phyloP scores from a whole-genome alignment of 2,329 filamentous ascomycete species.

The Hymenoscyphus infarciens region DNA sequence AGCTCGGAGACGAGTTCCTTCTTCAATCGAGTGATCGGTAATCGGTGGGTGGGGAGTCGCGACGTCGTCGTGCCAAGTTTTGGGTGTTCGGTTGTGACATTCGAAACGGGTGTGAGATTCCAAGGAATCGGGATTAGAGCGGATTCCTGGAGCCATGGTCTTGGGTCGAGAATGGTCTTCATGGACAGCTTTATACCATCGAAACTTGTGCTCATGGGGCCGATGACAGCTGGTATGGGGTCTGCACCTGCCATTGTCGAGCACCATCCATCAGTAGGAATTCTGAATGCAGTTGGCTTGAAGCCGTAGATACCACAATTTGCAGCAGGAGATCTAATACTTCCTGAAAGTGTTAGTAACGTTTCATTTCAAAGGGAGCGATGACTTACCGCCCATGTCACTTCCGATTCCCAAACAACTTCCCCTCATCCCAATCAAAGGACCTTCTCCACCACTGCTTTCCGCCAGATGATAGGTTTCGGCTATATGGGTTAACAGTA shows the following conservation, averaged over 20 bases:
- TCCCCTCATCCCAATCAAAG: conserved; percentile 50
- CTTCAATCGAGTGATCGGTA: conserved; percentile 23
- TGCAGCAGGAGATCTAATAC: conserved; percentile 40
- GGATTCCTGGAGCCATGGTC: conserved; percentile 50
- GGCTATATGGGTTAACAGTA: conserved; percentile 54
- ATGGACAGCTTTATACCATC: conserved; percentile 46
- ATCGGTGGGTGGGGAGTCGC: conserved; percentile 23
- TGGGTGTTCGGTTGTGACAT: conserved; percentile 20
- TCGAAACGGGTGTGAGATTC: conserved; percentile 25
- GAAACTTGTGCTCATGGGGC: conserved; percentile 43
- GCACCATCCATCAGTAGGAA: conserved; percentile 41
- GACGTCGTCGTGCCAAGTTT: conserved; percentile 29
- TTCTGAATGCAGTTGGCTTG: conserved; percentile 42
- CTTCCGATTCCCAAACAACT: conserved; percentile 57
- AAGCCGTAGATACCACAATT: conserved; percentile 48
- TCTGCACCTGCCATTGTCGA: conserved; percentile 43
- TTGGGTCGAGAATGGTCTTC: conserved; percentile 19
- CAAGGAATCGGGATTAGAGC: conserved; percentile 50
- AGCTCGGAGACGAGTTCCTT: conserved; percentile 16
- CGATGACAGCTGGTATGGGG: conserved; percentile 20
- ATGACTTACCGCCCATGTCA: conserved; percentile 47
- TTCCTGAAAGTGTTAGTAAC: conserved; percentile 21
- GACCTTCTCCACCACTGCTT: conserved; percentile 61
- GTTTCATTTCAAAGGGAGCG: background rate
- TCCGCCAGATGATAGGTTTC: conserved; percentile 55